Evolutionary conservation across 1,139 yeast species (phyloP), one percentile per base, ranked within the genome.

Genomic region (Suhomyces terraborum): DNA sequence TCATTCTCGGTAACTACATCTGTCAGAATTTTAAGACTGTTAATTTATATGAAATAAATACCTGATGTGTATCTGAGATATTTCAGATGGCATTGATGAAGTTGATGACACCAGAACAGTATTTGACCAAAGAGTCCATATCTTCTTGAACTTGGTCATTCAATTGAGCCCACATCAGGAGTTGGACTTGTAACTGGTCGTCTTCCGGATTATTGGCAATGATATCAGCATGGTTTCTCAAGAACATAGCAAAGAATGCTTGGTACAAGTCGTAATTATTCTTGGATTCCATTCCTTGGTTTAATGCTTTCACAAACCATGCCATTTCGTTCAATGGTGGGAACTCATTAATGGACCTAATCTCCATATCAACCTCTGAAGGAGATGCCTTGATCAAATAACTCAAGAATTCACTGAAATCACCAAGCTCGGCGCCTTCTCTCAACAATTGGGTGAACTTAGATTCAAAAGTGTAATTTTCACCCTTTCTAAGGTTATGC

Each of bases 161-260:
- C 17, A 56, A 64, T 2, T 48, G 52, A 39, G 70, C 67, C 87
- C 88, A 83, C 8, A 54, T 51, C 10, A 66, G 66, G 36, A 88
- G 61, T 0, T 79, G 75, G 1, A 57, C 60, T 30, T 62, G 64
- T 26, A 82, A 64, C 17, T 55, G 49, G 3, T 53, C 60, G 7
- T 70, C 75, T 13, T 62, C 60, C 2, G 65, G 64, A 43, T 72
- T 67, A 22, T 65, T 71, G 50, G 82, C 79, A 21, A 91, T 66
- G 6, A 88, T 82, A 61, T 93, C 98, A 17, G 93, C 93, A 59
- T 94, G 98, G 39, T 75, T 77, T 56, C 80, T 80, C 48, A 88
- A 71, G 45, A 89, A 73, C 71, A 88, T 75, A 14, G 82, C 72
- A 75, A 88, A 81, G 63, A 89, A 78, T 0, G 96, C 95, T 58